Conservation (phyloP, 2,329 filamentous ascomycete genomes). For the Penicillium sp. region DNA sequence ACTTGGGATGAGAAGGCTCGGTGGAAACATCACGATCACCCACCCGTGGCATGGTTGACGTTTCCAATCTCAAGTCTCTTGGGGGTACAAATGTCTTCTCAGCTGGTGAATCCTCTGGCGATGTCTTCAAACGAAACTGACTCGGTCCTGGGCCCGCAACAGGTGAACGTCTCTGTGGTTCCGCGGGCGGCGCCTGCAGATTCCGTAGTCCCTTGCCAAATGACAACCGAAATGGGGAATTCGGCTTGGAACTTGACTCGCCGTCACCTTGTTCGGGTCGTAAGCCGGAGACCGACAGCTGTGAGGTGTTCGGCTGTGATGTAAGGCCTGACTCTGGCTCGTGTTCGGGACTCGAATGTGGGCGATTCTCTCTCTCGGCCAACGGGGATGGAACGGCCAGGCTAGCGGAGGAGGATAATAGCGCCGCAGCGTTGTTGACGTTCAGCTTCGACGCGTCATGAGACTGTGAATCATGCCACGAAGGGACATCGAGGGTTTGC, state of each 20-base stretch:
- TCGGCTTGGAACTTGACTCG: conserved; percentile 32
- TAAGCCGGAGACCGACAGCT: conserved; percentile 23
- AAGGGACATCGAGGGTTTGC: conserved; percentile 23
- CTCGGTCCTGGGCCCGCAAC: conserved; percentile 26
- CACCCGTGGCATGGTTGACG: conserved; percentile 23
- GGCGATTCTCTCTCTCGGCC: conserved; percentile 28
- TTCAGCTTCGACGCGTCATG: conserved; percentile 27
- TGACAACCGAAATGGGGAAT: conserved; percentile 38
- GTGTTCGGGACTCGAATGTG: conserved; percentile 35
- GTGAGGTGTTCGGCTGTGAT: conserved; percentile 30
- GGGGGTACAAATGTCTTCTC: conserved; percentile 26
- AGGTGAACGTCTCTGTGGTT: conserved; percentile 32
- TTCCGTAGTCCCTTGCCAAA: conserved; percentile 35
- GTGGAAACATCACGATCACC: conserved; percentile 30
- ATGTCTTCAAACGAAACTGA: conserved; percentile 31
- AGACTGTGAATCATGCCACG: conserved; percentile 25
- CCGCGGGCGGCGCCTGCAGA: conserved; percentile 23
- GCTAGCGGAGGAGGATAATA: conserved; percentile 32
- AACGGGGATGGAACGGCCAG: conserved; percentile 30
- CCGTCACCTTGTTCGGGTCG: conserved; percentile 30
- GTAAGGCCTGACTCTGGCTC: conserved; percentile 24
- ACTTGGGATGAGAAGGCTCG: conserved; percentile 34
- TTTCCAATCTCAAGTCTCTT: conserved; percentile 31
- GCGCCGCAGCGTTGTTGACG: conserved; percentile 24
- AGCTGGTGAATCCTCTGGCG: conserved; percentile 29